These are phyloP conservation scores for Sarcomyxa edulis DNA, from an alignment of 768 basidiomycete species.

Conservation along the genomic window DNA sequence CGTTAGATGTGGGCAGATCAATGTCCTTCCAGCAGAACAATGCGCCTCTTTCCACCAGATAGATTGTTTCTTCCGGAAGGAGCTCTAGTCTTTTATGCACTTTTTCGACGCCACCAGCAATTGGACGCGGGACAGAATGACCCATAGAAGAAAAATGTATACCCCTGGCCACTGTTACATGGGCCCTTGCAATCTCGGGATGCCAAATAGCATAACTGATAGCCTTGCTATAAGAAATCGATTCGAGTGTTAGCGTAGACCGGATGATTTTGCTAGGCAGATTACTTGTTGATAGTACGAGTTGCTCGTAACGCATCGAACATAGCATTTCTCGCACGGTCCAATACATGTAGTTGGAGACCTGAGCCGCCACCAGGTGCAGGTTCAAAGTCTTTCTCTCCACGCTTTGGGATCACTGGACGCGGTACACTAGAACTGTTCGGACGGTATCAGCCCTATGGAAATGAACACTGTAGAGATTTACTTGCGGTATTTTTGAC, in stretches of 20 bases:
- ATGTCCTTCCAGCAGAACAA: slow-evolving; percentile 76
- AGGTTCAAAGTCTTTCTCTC: slow-evolving; percentile 98
- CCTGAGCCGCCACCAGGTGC: slow-evolving; percentile 57
- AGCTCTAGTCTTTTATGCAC: slow-evolving; percentile 70
- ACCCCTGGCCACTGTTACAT: slow-evolving; percentile 74
- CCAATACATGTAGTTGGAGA: slow-evolving; percentile 77
- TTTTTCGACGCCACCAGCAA: slow-evolving; percentile 33
- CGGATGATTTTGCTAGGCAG: slow-evolving; percentile 4
- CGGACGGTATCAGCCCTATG: slow-evolving; percentile 8
- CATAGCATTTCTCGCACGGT: slow-evolving; percentile 80
- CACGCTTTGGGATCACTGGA: slow-evolving; percentile 88
- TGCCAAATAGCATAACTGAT: slow-evolving; percentile 82
- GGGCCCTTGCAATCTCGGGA: slow-evolving; percentile 54
- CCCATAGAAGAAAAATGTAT: slow-evolving; percentile 81
- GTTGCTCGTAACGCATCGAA: slow-evolving; percentile 72
- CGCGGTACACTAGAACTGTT: slow-evolving; percentile 36
- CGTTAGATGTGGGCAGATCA: slow-evolving; percentile 23
- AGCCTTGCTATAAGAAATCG: slow-evolving; percentile 52
- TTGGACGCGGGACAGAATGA: slow-evolving; percentile 58
- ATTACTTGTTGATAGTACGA: slow-evolving; percentile 73
- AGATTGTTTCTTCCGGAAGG: slow-evolving; percentile 92
- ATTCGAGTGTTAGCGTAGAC: slow-evolving; percentile 4
- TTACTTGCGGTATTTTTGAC: slow-evolving; percentile 65
- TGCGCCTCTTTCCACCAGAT: slow-evolving; percentile 86
- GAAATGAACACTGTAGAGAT: slow-evolving; percentile 4